A percentile compares a stretch with the other conserved stretches of the same genome.
phyloP scores from a whole-genome alignment of 2,329 filamentous ascomycete species.

The Aspergillus neoniger region DNA sequence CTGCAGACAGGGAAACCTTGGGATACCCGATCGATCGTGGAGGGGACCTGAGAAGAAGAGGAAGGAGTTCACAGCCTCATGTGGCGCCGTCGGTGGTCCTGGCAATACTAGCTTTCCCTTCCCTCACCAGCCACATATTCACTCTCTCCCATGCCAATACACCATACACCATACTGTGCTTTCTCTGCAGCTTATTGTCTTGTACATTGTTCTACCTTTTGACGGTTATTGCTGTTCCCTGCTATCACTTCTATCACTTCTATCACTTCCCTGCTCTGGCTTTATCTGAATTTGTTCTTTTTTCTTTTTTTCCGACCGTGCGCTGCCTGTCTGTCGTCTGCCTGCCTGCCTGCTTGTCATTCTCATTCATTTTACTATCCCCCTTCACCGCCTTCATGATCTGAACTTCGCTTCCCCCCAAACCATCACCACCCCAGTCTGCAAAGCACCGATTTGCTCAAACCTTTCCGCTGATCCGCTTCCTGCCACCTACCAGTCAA shows the following conservation, averaged over 20 bases:
- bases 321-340: constrained; percentile 4
- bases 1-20: constrained; percentile 24
- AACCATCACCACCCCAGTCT: constrained; percentile 27
- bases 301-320: too few relatives aligned
- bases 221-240: too few relatives aligned
- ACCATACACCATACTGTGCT: too few relatives aligned
- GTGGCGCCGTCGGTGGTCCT: constrained; percentile 20
- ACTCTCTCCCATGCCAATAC: too few relatives aligned
- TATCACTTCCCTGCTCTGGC: too few relatives aligned
- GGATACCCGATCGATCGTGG: constrained; percentile 9
- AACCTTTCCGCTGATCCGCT: constrained; percentile 33
- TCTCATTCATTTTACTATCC: constrained; percentile 10
- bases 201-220: not conserved
- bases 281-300: too few relatives aligned
- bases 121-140: constrained; percentile 18
- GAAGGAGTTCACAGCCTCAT: constrained; percentile 13
- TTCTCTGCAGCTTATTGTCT: too few relatives aligned
- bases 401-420: constrained; percentile 5
- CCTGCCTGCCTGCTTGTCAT: not conserved
- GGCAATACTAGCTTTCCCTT: not conserved
- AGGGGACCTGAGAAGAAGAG: not conserved
- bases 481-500: constrained; percentile 33
- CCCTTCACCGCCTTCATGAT: constrained; percentile 17
- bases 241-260: too few relatives aligned
- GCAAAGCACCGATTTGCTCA: constrained; percentile 30